Evolutionary conservation across 2,329 filamentous ascomycete genomes (phyloP), one percentile per base, ranked within the genome.

Genomic region (Ophiostoma angusticollis): DNA sequence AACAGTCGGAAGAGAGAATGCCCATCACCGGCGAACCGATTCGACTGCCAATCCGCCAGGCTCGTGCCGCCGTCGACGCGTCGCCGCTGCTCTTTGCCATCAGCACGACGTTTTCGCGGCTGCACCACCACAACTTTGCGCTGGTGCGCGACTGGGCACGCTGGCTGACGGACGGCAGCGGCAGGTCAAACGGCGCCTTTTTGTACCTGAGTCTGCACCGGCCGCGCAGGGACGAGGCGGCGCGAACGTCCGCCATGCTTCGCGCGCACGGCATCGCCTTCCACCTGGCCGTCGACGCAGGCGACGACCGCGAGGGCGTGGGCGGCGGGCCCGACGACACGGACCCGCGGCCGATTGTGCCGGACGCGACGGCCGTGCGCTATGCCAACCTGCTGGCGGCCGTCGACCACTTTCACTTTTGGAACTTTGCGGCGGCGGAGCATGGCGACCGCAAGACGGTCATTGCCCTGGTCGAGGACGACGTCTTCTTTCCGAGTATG

Each of bases 401-500:
- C 34, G 14, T 40, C 33, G 25, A 16, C 5, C 12, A 27, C 12
- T 37, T 29, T 12, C 23, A 44, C 36, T 37, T 27, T 18, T 4
- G 7, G 14, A 24, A 30, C 29, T 39, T 39, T 35, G 29, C 11
- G n/a, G 11, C 17, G 8, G 33, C 28, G 28, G 33, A 23, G 9
- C 14, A 19, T 7, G 13, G 31, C 12, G 27, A 14, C n/a, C 30
- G 19, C 18, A 27, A 29, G 16, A 35, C 27, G 14, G 67, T 61
- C 54, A 59, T 61, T 27, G 64, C 57, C 1, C 51, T 68, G 1
- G 46, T 68, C 1, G 65, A 69, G 23, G 64, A 68, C 45, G 58
- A 62, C 39, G 52, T 66, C 35, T 68, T 68, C 47, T 57, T 69
- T 33, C 64, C 65, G 1, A 60, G 59, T 27, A 47, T 67, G 23